A percentile compares a stretch with the other conserved stretches of the same genome.
phyloP scores from a whole-genome alignment of 2,329 filamentous ascomycete genomes.

The Talaromyces sp. region DNA sequence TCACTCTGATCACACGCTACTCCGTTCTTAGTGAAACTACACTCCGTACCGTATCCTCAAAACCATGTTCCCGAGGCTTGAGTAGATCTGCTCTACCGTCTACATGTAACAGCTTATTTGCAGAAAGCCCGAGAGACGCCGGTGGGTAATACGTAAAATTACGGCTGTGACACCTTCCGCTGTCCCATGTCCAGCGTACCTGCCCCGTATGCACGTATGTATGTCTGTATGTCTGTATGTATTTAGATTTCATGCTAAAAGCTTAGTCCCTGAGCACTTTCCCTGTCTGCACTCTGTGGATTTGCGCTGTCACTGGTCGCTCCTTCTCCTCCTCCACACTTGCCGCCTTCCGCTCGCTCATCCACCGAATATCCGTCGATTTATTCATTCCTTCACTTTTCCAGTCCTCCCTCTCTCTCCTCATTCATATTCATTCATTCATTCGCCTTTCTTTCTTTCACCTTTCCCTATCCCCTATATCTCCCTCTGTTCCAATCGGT shows the following conservation, averaged over 20 bases:
- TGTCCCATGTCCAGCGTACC: too few relatives aligned
- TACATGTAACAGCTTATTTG: too few relatives aligned
- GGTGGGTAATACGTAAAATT: neutral
- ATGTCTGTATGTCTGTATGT: too few relatives aligned
- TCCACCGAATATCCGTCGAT: slow-evolving; percentile 1
- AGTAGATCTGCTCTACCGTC: too few relatives aligned
- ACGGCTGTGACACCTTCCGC: neutral
- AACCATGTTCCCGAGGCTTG: neutral
- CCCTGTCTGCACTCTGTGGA: neutral
- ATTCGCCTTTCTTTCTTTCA: slow-evolving; percentile 15
- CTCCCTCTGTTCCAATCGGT: slow-evolving; percentile 11
- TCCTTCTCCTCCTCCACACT: slow-evolving; percentile 4
- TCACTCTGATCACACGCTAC: neutral
- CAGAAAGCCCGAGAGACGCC: neutral
- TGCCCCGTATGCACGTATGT: too few relatives aligned
- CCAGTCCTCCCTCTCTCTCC: neutral
- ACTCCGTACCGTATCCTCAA: neutral
- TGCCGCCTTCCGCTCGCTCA: slow-evolving; percentile 3
- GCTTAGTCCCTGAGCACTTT: slow-evolving; percentile 2
- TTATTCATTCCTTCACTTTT: slow-evolving; percentile 18
- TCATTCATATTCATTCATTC: slow-evolving; percentile 4
- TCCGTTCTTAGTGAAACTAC: neutral
- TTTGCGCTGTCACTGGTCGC: slow-evolving; percentile 2
- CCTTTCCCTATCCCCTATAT: slow-evolving; percentile 20
- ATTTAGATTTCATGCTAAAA: neutral